Evolutionary conservation across 345 rosid species (phyloP).

Genomic region (Schrenkiella parvula): DNA sequence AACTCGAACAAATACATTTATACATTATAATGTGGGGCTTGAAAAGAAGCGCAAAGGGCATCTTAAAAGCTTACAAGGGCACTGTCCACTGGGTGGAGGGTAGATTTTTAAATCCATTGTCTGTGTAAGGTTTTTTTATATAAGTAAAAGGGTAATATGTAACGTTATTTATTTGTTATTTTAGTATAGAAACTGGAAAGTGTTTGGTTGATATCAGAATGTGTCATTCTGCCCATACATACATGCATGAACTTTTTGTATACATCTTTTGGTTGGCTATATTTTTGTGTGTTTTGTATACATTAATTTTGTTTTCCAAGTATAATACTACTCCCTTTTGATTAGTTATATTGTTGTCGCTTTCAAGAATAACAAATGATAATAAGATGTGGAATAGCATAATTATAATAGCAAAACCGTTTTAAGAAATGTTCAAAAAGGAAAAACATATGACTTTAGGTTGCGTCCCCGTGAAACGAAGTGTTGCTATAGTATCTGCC

Average conservation of each 20-base stretch:
- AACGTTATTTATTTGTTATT: too few relatives aligned
- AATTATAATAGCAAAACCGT: too few relatives aligned
- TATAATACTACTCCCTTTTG: background rate
- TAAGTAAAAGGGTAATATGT: too few relatives aligned
- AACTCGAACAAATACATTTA: constrained; percentile 18
- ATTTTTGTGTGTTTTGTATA: background rate
- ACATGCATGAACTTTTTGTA: background rate
- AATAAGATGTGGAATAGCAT: too few relatives aligned
- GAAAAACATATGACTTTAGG: too few relatives aligned
- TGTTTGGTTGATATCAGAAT: constrained; percentile 18
- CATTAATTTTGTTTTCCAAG: constrained; percentile 6
- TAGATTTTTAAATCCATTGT: too few relatives aligned
- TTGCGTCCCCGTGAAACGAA: too few relatives aligned
- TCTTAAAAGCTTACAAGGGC: constrained; percentile 33
- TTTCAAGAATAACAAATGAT: background rate
- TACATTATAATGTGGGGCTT: constrained; percentile 6
- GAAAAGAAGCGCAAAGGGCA: constrained; percentile 11
- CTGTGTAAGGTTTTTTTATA: too few relatives aligned
- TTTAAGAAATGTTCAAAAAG: too few relatives aligned
- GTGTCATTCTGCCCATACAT: background rate
- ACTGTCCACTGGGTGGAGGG: background rate
- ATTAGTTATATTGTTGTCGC: background rate
- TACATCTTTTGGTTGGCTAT: background rate
- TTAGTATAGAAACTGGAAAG: background rate
- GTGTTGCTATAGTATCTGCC: background rate